Conservation (phyloP, 495 filamentous ascomycete genomes). For the Penicillium silybi region DNA sequence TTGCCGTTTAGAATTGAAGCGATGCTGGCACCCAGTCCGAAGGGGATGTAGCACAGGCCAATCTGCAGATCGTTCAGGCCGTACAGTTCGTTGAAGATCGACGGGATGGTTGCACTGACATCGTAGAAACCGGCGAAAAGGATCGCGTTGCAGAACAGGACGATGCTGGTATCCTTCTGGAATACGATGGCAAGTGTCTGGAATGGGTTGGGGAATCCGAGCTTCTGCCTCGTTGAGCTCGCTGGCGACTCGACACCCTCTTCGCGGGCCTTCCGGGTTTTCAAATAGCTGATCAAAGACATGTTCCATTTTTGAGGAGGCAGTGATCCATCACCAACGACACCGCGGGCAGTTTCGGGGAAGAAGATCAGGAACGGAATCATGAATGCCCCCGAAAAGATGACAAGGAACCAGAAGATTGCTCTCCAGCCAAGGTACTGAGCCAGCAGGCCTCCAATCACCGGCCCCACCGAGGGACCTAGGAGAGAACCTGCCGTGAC, state of each 20-base stretch:
- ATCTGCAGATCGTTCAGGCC: constrained; percentile 45
- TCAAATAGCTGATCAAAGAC: constrained; percentile 29
- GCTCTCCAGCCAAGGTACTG: constrained; percentile 66
- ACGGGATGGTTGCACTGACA: constrained; percentile 38
- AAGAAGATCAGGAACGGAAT: constrained; percentile 32
- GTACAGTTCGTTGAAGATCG: constrained; percentile 41
- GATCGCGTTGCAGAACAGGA: constrained; percentile 41
- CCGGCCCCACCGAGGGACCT: constrained; percentile 56
- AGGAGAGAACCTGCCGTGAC: constrained; percentile 27
- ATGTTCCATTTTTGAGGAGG: constrained; percentile 33
- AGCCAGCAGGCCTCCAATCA: constrained; percentile 62
- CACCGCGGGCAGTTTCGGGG: constrained; percentile 43
- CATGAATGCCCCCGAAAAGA: constrained; percentile 46
- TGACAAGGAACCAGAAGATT: constrained; percentile 75
- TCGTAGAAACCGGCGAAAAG: constrained; percentile 45
- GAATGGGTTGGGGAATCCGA: constrained; percentile 67
- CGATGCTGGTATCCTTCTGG: constrained; percentile 47
- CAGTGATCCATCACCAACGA: constrained; percentile 45
- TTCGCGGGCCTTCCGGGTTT: constrained; percentile 22
- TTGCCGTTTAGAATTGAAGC: constrained; percentile 87
- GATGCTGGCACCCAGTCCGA: constrained; percentile 59
- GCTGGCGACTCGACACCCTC: constrained; percentile 9
- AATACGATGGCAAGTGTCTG: constrained; percentile 61
- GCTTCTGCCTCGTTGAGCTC: constrained; percentile 34
- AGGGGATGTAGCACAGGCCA: constrained; percentile 48